phyloP scores from a whole-genome alignment of 352 stramenopile genomes.

The Globisporangium paroecandrum region DNA sequence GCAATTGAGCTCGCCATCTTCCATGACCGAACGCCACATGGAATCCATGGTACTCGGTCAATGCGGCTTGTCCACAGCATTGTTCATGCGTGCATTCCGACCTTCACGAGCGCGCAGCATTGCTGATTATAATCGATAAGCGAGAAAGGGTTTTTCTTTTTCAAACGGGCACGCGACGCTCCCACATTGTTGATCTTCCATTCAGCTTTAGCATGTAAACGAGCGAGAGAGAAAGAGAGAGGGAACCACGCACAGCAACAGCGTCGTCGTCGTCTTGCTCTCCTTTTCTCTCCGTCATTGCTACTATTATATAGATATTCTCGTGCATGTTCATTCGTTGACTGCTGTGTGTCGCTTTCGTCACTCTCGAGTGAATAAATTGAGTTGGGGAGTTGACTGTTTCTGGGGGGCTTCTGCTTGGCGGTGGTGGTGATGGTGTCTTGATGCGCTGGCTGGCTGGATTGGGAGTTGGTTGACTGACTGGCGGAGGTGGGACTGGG shows the following conservation, averaged over 20 bases:
- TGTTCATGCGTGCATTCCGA: neutral
- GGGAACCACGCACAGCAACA: neutral
- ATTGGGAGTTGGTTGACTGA: neutral
- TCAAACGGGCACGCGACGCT: slow-evolving; percentile 9
- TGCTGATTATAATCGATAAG: neutral
- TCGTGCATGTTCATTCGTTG: neutral
- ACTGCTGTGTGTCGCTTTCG: neutral
- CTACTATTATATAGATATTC: slow-evolving; percentile 14
- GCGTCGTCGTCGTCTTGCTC: neutral
- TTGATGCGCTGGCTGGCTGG: neutral
- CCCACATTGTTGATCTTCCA: slow-evolving; percentile 3
- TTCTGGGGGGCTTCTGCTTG: neutral
- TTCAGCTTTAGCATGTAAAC: slow-evolving; percentile 1
- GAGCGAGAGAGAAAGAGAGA: neutral
- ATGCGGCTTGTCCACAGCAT: neutral
- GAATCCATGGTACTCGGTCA: neutral
- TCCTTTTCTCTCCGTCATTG: neutral
- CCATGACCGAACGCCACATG: too few relatives aligned
- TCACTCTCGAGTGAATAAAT: slow-evolving; percentile 7
- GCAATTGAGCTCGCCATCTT: neutral
- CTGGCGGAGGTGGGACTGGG: neutral
- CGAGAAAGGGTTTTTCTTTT: neutral
- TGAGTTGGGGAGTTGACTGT: neutral
- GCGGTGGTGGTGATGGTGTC: neutral
- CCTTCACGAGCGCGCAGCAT: neutral